A percentile compares a stretch with the other conserved stretches of the same genome.
phyloP scores from a whole-genome alignment of 352 stramenopile genomes.

The Pilasporangium apinafurcum region DNA sequence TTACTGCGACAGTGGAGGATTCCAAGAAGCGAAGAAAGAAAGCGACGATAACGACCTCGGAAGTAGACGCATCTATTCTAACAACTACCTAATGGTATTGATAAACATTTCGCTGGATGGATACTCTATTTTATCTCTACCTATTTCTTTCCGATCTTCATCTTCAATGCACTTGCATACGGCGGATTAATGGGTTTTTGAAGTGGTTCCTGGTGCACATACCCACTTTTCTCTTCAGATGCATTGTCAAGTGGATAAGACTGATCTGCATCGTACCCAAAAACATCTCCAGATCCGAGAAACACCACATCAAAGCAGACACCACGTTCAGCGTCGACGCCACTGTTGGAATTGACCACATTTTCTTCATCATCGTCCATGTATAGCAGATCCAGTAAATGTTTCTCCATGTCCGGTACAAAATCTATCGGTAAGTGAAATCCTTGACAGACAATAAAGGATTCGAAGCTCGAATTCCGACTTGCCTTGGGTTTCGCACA shows the following conservation, averaged over 20 bases:
- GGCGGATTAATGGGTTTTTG: constrained; percentile 85
- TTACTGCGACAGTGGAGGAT: constrained; percentile 41
- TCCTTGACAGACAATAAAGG: constrained; percentile 71
- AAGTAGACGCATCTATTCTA: neutral
- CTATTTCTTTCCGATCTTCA: constrained; percentile 18
- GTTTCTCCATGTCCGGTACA: constrained; percentile 56
- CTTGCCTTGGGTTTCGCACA: constrained; percentile 83
- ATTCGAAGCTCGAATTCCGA: constrained; percentile 82
- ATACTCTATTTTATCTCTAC: constrained; percentile 10
- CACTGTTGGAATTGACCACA: constrained; percentile 16
- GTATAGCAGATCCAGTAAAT: constrained; percentile 67
- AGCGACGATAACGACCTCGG: neutral
- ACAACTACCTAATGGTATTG: constrained; percentile 2
- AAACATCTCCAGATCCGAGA: constrained; percentile 65
- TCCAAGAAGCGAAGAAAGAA: constrained; percentile 80
- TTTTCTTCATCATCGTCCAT: constrained; percentile 26
- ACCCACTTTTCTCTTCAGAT: constrained; percentile 14
- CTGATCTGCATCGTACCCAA: constrained; percentile 77
- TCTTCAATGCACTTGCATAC: constrained; percentile 72
- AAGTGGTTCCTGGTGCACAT: constrained; percentile 69
- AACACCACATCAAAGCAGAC: constrained; percentile 63
- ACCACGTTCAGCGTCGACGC: constrained; percentile 28
- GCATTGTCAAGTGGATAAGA: constrained; percentile 69
- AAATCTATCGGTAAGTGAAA: constrained; percentile 49
- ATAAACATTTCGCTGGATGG: neutral